A percentile compares a stretch with the other conserved stretches of the same genome.
Conservation (phyloP, 2,329 filamentous ascomycete genomes). For the Diplodia sapinea region DNA sequence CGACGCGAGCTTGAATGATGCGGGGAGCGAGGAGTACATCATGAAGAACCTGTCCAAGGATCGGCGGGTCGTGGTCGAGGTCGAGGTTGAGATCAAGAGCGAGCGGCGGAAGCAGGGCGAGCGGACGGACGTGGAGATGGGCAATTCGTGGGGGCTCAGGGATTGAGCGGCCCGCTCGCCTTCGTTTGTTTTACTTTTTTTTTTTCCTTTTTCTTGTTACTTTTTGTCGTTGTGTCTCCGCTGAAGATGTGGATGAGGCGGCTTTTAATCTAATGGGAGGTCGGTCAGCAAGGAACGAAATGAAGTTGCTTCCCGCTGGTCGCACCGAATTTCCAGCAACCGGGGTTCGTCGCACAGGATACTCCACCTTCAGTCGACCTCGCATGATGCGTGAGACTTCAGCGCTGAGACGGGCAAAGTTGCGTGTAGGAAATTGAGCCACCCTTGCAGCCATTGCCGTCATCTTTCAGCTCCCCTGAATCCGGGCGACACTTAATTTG, state of each 20-base stretch:
- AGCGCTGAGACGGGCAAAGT: constrained; percentile 6
- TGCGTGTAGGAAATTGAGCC: constrained; percentile 2
- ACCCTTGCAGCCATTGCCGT: constrained; percentile 1
- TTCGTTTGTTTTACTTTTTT: not conserved
- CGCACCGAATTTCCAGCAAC: not conserved
- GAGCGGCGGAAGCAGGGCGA: constrained; percentile 2
- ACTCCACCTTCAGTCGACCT: constrained; percentile 7
- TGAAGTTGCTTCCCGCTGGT: not conserved
- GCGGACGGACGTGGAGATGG: constrained; percentile 5
- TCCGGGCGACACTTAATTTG: not conserved
- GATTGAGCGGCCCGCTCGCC: not conserved
- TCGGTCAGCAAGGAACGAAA: not conserved
- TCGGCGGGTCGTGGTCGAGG: not conserved
- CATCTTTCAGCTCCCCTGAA: constrained; percentile 20
- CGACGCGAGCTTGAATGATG: not conserved
- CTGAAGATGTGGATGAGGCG: not conserved
- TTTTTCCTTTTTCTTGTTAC: too few relatives aligned
- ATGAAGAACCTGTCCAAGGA: constrained; percentile 1
- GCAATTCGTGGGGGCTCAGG: not conserved
- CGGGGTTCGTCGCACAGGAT: not conserved
- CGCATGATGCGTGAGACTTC: not conserved
- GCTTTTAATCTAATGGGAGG: not conserved
- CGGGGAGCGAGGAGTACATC: constrained; percentile 1
- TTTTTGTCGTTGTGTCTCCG: not conserved
- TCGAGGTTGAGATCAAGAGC: constrained; percentile 4